A percentile compares a stretch with the other conserved stretches of the same genome.
Evolutionary conservation across 2,329 filamentous ascomycete species (phyloP).

Genomic region (Cladobotryum protrusum): DNA sequence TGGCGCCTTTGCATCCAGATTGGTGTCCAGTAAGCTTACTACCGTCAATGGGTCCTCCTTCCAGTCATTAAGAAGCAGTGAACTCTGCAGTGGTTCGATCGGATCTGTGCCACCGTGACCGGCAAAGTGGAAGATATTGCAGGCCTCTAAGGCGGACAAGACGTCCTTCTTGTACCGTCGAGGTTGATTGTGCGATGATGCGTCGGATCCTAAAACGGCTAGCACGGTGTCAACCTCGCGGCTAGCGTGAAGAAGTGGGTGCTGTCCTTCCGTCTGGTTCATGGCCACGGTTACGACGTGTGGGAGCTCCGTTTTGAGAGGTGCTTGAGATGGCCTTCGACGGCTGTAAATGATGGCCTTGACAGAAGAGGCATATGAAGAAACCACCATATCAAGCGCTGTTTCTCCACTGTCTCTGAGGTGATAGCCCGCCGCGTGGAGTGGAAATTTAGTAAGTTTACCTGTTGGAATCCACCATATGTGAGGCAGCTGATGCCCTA

Average conservation of each 20-base stretch:
- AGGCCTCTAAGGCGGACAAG: constrained; percentile 16
- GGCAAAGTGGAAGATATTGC: constrained; percentile 36
- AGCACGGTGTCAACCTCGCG: constrained; percentile 16
- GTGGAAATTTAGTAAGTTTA: constrained; percentile 21
- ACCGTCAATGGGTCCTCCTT: no score
- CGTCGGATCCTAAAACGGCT: constrained; percentile 3
- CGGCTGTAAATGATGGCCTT: constrained; percentile 23
- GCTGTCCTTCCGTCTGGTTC: constrained; percentile 8
- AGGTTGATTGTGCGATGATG: neutral
- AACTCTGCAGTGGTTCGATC: neutral
- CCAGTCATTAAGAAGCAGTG: neutral
- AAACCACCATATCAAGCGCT: constrained; percentile 29
- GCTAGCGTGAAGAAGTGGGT: constrained; percentile 12
- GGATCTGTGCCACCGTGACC: constrained; percentile 25
- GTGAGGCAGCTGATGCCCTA: constrained; percentile 17
- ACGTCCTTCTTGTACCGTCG: constrained; percentile 16
- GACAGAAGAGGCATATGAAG: constrained; percentile 30
- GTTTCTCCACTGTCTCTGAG: constrained; percentile 13
- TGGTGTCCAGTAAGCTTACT: no score
- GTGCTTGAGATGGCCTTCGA: neutral
- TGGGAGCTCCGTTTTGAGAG: no score
- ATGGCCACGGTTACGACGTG: constrained; percentile 25
- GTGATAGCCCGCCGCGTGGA: constrained; percentile 31
- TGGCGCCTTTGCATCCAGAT: no score
- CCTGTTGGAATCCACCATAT: constrained; percentile 32